phyloP scores from a whole-genome alignment of 495 filamentous ascomycete genomes.

The Aspergillus nanangensis region DNA sequence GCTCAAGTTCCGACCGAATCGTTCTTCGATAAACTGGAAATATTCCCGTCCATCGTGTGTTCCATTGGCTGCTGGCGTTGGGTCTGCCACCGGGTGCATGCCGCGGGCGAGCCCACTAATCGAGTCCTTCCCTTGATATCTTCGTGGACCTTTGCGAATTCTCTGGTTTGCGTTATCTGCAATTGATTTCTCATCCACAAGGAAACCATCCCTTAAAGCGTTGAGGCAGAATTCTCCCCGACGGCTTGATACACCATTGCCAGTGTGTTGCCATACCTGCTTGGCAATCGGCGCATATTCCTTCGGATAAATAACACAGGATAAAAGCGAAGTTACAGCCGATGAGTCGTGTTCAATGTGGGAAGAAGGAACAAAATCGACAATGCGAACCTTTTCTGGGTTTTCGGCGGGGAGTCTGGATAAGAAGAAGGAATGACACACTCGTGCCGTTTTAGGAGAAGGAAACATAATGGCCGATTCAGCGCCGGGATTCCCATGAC shows the following conservation, averaged over 20 bases:
- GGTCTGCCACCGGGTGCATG: slow-evolving; percentile 1
- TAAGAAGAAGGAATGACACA: slow-evolving; percentile 71
- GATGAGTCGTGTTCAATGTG: slow-evolving; percentile 27
- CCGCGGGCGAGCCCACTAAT: slow-evolving; percentile 19
- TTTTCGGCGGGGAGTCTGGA: slow-evolving; percentile 46
- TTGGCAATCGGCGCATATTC: slow-evolving; percentile 68
- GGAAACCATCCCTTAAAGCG: slow-evolving; percentile 64
- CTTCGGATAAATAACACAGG: slow-evolving; percentile 66
- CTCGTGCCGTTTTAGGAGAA: slow-evolving; percentile 55
- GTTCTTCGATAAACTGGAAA: slow-evolving; percentile 83
- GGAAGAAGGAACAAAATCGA: slow-evolving; percentile 59
- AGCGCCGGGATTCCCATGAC: slow-evolving; percentile 50
- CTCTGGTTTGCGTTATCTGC: slow-evolving; percentile 34
- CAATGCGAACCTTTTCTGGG: slow-evolving; percentile 48
- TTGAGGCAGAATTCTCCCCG: slow-evolving; percentile 82
- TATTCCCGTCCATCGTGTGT: slow-evolving; percentile 58
- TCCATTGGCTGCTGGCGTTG: slow-evolving; percentile 10
- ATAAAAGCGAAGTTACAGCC: slow-evolving; percentile 51
- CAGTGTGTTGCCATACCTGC: slow-evolving; percentile 92
- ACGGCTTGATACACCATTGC: slow-evolving; percentile 90
- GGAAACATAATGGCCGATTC: slow-evolving; percentile 81
- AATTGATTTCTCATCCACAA: slow-evolving; percentile 46
- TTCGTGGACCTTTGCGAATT: slow-evolving; percentile 59
- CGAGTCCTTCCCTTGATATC: slow-evolving; percentile 63
- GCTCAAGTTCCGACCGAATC: slow-evolving; percentile 89